Evolutionary conservation across 495 filamentous ascomycete species (phyloP), one percentile per base, ranked within the genome.

Genomic region (Aspergillus biplanus): DNA sequence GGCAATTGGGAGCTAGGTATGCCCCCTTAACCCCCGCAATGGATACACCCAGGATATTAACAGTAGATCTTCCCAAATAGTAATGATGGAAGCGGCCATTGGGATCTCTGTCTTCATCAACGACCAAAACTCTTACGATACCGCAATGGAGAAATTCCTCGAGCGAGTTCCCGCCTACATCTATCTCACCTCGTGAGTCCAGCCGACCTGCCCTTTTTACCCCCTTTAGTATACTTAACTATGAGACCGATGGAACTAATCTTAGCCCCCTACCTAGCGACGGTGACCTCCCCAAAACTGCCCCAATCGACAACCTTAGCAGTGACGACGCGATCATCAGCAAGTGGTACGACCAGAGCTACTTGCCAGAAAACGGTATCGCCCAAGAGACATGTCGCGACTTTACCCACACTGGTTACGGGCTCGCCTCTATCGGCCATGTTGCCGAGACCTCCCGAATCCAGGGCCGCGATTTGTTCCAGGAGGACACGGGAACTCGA

Each of bases 351-450:
- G 56, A 57, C 37, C 56, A 56, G 56, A n/a, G 16, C 18, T 37
- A 32, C 6, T 73, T 66, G 32, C 6, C 48, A 2, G 57, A 64
- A 9, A 56, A 64, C 44, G 69, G 62, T 6, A 54, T 62, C 50
- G 67, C 71, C 2, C 70, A 75, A 42, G 70, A 73, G 39, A 75
- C 70, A 33, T 75, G 69, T 32, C 64, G 72, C 31, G 72, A 73
- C 42, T 64, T 70, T 31, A 56, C 58, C n/a, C 72, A 73, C 56
- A 71, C 65, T 0, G 65, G 69, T 6, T 71, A 70, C 50, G 60
- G 52, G 8, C 56, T 75, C 12, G 59, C 67, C 6, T 71, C 66
- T 6, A 75, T 75, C 42, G 59, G 69, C 11, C 72, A 75, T 37
- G 58, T 73, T 6, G 62, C 67, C 1, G 69, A 73, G 62, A 73